These are phyloP conservation scores for Schizosaccharomyces lindneri DNA, from an alignment of 805 yeast species.

Conservation along the genomic window DNA sequence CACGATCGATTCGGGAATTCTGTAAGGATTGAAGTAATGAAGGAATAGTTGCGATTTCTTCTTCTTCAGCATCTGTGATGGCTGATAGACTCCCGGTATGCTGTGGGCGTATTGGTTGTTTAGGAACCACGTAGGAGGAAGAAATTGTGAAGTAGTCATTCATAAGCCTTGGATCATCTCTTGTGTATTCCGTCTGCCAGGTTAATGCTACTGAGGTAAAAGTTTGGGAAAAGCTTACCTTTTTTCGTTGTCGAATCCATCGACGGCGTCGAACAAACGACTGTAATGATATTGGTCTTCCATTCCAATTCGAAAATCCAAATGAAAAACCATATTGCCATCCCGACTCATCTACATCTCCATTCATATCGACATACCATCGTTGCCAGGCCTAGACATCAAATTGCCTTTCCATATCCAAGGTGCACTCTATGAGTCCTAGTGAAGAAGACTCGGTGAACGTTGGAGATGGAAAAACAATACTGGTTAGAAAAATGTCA, in stretches of 20 bases:
- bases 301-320: constrained; percentile 32
- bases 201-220: neutral
- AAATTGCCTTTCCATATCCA: neutral
- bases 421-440: no score
- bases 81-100: neutral
- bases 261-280: constrained; percentile 40
- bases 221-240: neutral
- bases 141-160: neutral
- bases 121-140: neutral
- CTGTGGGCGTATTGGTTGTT: neutral
- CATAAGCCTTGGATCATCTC: neutral
- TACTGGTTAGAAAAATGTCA: no score
- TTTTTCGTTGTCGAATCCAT: constrained; percentile 25
- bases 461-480: no score
- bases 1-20: constrained; percentile 7
- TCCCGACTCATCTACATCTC: constrained; percentile 63
- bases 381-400: constrained; percentile 22
- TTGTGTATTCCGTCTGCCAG: neutral
- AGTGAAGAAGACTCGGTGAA: no score
- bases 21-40: constrained; percentile 4
- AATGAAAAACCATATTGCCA: constrained; percentile 44
- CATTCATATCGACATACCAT: constrained; percentile 50
- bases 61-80: constrained; percentile 2
- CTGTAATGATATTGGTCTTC: constrained; percentile 26
- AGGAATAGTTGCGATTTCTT: neutral